Evolutionary conservation across 192 early-diverging fungal genomes (phyloP).

Genomic region (Irineochytrium annulatum): DNA sequence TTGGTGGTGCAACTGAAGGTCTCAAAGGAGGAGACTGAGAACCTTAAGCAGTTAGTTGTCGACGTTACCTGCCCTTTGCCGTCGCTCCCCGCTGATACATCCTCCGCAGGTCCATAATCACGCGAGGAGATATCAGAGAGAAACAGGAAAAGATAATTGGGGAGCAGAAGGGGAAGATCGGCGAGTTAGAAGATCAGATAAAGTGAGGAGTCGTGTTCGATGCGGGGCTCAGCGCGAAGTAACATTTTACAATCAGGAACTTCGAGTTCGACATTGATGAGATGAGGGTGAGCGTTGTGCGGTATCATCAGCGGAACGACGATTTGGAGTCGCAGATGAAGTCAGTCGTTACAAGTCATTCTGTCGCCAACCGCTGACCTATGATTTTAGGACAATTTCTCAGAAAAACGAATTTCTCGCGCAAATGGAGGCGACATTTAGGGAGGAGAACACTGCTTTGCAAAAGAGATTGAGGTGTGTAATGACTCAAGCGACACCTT

Average conservation of each 20-base stretch:
- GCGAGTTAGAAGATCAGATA: constrained; percentile 21
- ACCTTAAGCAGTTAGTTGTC: constrained; percentile 21
- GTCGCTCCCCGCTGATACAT: not conserved
- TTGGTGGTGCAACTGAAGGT: constrained; percentile 14
- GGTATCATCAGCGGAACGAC: constrained; percentile 30
- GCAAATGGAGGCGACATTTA: constrained; percentile 32
- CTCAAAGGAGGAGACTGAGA: constrained; percentile 18
- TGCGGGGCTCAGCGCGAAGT: not conserved
- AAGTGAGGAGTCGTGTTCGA: constrained; percentile 26
- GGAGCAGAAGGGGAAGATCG: constrained; percentile 30
- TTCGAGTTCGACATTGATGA: constrained; percentile 47
- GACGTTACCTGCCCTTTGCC: not conserved
- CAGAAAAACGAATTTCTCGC: constrained; percentile 43
- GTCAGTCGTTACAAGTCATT: constrained; percentile 17
- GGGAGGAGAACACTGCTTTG: constrained; percentile 46
- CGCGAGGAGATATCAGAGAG: constrained; percentile 3
- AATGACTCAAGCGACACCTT: not conserved
- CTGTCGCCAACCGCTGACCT: not conserved
- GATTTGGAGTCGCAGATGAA: constrained; percentile 32
- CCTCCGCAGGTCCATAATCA: constrained; percentile 7
- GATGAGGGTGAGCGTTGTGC: constrained; percentile 37
- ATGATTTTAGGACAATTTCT: constrained; percentile 24
- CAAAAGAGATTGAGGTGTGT: constrained; percentile 42
- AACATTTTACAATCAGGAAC: constrained; percentile 24
- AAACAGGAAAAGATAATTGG: constrained; percentile 30